Evolutionary conservation across 2,329 filamentous ascomycete genomes (phyloP).

Genomic region (Ceratocystis lukuohia): DNA sequence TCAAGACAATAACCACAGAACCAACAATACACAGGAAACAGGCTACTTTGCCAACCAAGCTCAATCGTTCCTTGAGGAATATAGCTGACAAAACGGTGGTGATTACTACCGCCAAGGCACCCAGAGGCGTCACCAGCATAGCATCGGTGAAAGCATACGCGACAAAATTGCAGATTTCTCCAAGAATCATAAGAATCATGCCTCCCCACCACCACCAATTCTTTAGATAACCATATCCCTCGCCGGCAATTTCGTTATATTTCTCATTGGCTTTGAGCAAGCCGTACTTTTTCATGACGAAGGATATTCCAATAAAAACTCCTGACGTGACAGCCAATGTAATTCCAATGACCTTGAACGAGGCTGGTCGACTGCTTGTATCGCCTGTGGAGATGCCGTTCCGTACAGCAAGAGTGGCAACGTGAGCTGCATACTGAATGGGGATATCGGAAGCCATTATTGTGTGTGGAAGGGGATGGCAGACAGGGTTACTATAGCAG

Average conservation of each 20-base stretch:
- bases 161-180: slow-evolving; percentile 93
- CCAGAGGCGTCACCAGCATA: slow-evolving; percentile 84
- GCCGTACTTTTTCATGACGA: slow-evolving; percentile 89
- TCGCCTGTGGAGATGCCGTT: slow-evolving; percentile 26
- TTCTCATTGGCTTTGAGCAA: slow-evolving; percentile 87
- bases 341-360: slow-evolving; percentile 79
- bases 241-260: slow-evolving; percentile 88
- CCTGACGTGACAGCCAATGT: slow-evolving; percentile 75
- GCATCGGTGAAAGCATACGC: slow-evolving; percentile 95
- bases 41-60: slow-evolving; percentile 88
- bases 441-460: slow-evolving; percentile 10
- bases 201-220: slow-evolving; percentile 90
- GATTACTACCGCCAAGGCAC: slow-evolving; percentile 82
- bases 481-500: not conserved
- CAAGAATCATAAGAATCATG: slow-evolving; percentile 93
- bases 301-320: slow-evolving; percentile 84
- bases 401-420: slow-evolving; percentile 25
- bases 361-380: slow-evolving; percentile 31
- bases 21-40: slow-evolving; percentile 93
- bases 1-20: slow-evolving; percentile 85
- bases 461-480: no score
- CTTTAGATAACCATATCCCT: slow-evolving; percentile 94
- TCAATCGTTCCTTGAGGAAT: slow-evolving; percentile 88
- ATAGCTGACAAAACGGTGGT: slow-evolving; percentile 84
- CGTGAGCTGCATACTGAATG: slow-evolving; percentile 10